These are phyloP conservation scores for Lentinula edodes DNA, from an alignment of 768 basidiomycete genomes.

Conservation along the genomic window DNA sequence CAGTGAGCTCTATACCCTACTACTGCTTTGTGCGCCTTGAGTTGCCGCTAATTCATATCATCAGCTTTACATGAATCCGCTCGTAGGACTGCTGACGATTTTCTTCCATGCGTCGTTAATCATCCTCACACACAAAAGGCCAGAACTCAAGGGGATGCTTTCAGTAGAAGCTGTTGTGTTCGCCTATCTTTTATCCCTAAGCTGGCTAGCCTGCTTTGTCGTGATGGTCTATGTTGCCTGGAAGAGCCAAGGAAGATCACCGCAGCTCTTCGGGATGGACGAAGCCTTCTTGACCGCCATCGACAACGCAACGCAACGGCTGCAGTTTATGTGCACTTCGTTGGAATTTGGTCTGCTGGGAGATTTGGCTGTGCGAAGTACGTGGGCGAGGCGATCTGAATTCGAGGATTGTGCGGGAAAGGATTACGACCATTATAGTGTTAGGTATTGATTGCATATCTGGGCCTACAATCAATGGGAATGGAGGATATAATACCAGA, in stretches of 20 bases:
- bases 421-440: not conserved
- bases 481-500: not conserved
- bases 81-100: not conserved
- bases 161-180: not conserved
- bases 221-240: conserved; percentile 1
- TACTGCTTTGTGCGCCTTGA: too few relatives aligned
- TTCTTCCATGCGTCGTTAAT: not conserved
- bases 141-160: not conserved
- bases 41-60: not conserved
- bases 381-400: not conserved
- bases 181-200: not conserved
- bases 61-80: conserved; percentile 6
- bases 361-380: conserved; percentile 3
- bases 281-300: not conserved
- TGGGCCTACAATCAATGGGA: not conserved
- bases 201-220: conserved; percentile 4
- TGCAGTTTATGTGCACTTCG: not conserved
- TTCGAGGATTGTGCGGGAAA: not conserved
- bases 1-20: not conserved
- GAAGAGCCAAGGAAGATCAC: not conserved
- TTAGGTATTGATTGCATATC: not conserved
- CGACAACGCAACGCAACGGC: not conserved
- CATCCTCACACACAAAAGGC: not conserved
- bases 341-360: conserved; percentile 1
- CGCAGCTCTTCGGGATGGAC: not conserved